These are phyloP conservation scores for Phialemonium atrogriseum DNA, from an alignment of 2,329 filamentous ascomycete genomes.

Conservation along the genomic window DNA sequence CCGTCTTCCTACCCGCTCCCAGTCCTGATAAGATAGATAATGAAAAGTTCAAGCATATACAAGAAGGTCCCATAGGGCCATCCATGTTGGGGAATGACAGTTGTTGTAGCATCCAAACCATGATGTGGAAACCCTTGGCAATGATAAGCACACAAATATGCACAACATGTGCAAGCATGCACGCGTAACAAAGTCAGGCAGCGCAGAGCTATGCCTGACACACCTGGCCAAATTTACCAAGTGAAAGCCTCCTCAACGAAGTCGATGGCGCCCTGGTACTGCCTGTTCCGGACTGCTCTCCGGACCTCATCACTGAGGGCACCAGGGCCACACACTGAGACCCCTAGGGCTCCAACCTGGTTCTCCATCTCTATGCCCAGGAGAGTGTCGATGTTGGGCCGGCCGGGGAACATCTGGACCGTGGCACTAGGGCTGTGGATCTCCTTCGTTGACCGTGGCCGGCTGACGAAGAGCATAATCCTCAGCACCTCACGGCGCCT, in stretches of 20 bases:
- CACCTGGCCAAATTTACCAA: too few species aligned
- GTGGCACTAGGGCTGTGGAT: conserved; percentile 70
- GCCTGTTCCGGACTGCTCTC: conserved; percentile 54
- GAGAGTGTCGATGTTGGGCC: conserved; percentile 65
- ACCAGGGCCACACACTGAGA: conserved; percentile 68
- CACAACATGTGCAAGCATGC: too few species aligned
- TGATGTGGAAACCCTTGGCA: too few species aligned
- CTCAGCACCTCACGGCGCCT: conserved; percentile 64
- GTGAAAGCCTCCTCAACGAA: conserved; percentile 74
- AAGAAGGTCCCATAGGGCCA: too few species aligned
- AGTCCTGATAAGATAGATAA: too few species aligned
- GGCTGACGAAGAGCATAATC: conserved; percentile 71
- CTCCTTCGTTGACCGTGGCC: conserved; percentile 68
- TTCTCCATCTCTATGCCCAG: conserved; percentile 66
- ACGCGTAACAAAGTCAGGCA: too few species aligned
- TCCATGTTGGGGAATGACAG: too few species aligned
- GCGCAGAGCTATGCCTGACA: too few species aligned
- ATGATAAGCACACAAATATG: too few species aligned
- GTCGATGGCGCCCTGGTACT: conserved; percentile 60
- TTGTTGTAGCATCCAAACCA: too few species aligned
- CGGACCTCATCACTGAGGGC: conserved; percentile 68
- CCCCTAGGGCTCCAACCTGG: conserved; percentile 65
- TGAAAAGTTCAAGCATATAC: too few species aligned
- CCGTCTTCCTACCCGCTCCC: too few species aligned
- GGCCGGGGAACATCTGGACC: conserved; percentile 77